Percentiles rank a stretch among this genome's conserved stretches.
phyloP scores from a whole-genome alignment of 257 asterid species.

The Petunia secreta region DNA sequence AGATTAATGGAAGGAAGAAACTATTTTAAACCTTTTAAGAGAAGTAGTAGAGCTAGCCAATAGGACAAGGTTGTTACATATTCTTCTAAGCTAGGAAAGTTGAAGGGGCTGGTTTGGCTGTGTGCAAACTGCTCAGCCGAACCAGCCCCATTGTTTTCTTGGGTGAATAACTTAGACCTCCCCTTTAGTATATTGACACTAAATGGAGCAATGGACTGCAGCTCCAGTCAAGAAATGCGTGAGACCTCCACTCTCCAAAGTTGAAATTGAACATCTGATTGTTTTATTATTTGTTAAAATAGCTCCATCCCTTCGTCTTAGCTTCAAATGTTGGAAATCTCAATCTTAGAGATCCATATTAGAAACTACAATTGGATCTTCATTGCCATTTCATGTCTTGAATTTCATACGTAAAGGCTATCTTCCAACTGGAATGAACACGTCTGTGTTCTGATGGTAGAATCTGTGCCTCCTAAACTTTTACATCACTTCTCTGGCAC shows the following conservation, averaged over 20 bases:
- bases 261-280: background rate
- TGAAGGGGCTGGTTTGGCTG: slow-evolving; percentile 9
- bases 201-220: no score
- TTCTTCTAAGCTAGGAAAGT: background rate
- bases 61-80: background rate
- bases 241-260: slow-evolving; percentile 17
- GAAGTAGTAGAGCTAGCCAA: slow-evolving; percentile 6
- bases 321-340: background rate
- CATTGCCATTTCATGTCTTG: background rate
- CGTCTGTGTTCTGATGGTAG: background rate
- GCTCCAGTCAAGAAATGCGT: slow-evolving; percentile 5
- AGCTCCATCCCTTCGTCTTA: slow-evolving; percentile 4
- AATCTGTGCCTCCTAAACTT: background rate
- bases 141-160: background rate
- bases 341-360: background rate
- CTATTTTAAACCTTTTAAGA: background rate
- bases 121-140: slow-evolving; percentile 13
- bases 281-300: background rate
- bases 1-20: background rate
- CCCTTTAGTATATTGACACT: background rate
- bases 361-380: slow-evolving; percentile 4
- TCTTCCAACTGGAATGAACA: background rate
- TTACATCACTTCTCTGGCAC: background rate
- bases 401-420: background rate
- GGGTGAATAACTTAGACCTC: background rate